A percentile compares a stretch with the other conserved stretches of the same genome.
These are phyloP conservation scores for Lumnitzera littorea DNA, from an alignment of 345 rosid genomes.

Conservation along the genomic window DNA sequence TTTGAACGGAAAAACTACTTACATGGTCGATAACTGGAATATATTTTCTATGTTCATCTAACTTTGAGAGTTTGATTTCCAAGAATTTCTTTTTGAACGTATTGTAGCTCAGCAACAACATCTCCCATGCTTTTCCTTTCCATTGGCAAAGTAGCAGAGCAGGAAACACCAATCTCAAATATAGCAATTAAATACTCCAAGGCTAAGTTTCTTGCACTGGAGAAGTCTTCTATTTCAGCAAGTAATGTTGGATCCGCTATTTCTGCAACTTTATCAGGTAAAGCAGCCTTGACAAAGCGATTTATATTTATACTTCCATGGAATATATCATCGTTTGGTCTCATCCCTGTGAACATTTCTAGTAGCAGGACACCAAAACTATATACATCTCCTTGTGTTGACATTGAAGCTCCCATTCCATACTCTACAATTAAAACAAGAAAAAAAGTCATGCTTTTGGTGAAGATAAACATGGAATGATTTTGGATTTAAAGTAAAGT, in stretches of 20 bases:
- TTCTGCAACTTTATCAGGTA: neutral
- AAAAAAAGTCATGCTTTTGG: neutral
- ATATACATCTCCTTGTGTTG: constrained; percentile 12
- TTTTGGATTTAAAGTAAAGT: neutral
- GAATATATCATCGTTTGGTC: constrained; percentile 10
- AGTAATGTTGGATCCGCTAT: constrained; percentile 5
- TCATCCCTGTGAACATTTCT: constrained; percentile 10
- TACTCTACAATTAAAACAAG: constrained; percentile 3
- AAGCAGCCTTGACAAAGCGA: constrained; percentile 1
- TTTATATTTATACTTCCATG: constrained; percentile 5
- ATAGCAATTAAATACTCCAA: neutral
- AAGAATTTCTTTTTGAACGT: no score
- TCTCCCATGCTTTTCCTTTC: constrained; percentile 3
- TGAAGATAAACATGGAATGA: no score
- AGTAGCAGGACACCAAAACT: constrained; percentile 11
- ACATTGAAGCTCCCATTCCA: constrained; percentile 9
- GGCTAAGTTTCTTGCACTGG: no score
- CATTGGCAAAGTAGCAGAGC: constrained; percentile 4
- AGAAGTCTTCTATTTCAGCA: neutral
- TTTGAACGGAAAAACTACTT: no score
- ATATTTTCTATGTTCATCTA: no score
- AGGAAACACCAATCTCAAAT: constrained; percentile 5
- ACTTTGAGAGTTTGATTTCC: no score
- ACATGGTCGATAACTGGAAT: no score
- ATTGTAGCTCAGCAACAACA: neutral